A percentile compares a stretch with the other conserved stretches of the same genome.
phyloP scores from a whole-genome alignment of 2,329 filamentous ascomycete genomes.

The Lachnellula hyalina region DNA sequence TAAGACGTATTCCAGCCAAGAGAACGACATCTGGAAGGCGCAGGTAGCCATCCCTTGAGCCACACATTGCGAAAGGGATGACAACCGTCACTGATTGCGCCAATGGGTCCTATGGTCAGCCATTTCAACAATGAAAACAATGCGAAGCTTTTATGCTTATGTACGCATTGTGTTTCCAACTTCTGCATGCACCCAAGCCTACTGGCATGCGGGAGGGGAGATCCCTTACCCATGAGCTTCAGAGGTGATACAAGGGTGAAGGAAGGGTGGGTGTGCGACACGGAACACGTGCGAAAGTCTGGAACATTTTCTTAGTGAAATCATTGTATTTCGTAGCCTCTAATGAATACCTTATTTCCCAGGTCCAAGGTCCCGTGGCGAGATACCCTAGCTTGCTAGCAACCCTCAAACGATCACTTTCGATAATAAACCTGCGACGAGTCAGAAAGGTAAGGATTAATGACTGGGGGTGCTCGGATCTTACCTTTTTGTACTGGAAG shows the following conservation, averaged over 20 bases:
- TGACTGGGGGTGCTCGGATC: slow-evolving; percentile 20
- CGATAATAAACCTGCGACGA: slow-evolving; percentile 47
- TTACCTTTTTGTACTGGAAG: slow-evolving; percentile 97
- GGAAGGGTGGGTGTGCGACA: slow-evolving; percentile 13
- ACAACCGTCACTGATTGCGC: slow-evolving; percentile 6
- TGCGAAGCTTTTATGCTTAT: neutral
- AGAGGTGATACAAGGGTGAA: slow-evolving; percentile 11
- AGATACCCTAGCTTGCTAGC: neutral
- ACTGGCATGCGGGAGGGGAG: slow-evolving; percentile 5
- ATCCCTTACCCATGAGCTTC: neutral
- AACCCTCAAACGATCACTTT: slow-evolving; percentile 37
- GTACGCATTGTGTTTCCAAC: slow-evolving; percentile 3
- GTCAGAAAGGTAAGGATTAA: slow-evolving; percentile 18
- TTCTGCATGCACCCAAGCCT: slow-evolving; percentile 6
- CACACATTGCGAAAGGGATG: slow-evolving; percentile 6
- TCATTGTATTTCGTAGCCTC: slow-evolving; percentile 14
- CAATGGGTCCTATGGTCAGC: slow-evolving; percentile 1
- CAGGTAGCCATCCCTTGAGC: slow-evolving; percentile 17
- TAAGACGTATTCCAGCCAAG: neutral
- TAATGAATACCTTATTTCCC: slow-evolving; percentile 22
- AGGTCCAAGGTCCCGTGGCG: neutral
- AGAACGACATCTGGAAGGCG: slow-evolving; percentile 8
- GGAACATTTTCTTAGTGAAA: slow-evolving; percentile 20
- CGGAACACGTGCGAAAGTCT: slow-evolving; percentile 19
- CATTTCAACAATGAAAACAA: neutral